Percentiles rank a stretch among this genome's conserved stretches.
Conservation (phyloP, 2,329 filamentous ascomycete genomes). For the Macrophomina phaseolina region DNA sequence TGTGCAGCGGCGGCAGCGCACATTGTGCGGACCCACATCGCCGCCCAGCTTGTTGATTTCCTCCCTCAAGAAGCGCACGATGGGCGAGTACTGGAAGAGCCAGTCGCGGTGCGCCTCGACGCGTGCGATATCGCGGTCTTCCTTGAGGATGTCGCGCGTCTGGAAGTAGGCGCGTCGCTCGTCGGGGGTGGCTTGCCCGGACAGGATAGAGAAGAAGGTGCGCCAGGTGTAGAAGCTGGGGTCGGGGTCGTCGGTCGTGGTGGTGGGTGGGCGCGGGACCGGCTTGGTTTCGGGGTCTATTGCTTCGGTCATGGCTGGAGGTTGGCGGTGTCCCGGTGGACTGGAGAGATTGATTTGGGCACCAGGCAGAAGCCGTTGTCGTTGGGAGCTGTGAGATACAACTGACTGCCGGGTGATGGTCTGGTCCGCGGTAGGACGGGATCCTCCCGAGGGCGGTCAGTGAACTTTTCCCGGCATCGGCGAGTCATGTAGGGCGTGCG, state of each 20-base stretch:
- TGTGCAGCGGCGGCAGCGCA: constrained; percentile 81
- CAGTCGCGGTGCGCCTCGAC: constrained; percentile 86
- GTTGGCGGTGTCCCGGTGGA: neutral
- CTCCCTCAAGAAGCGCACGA: constrained; percentile 84
- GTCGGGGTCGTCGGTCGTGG: constrained; percentile 37
- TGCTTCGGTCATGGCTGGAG: constrained; percentile 17
- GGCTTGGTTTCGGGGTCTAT: constrained; percentile 15
- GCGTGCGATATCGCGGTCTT: constrained; percentile 76
- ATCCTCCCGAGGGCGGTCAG: constrained; percentile 23
- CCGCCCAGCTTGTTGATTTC: constrained; percentile 82
- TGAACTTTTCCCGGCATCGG: constrained; percentile 20
- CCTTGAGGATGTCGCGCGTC: constrained; percentile 75
- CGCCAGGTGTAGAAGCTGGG: constrained; percentile 66
- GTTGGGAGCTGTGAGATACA: neutral
- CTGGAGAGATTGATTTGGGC: neutral
- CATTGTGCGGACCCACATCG: constrained; percentile 72
- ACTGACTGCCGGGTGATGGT: neutral
- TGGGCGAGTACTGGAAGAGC: constrained; percentile 80
- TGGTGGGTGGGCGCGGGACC: constrained; percentile 29
- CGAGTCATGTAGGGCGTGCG: constrained; percentile 23
- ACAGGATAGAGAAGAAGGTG: constrained; percentile 84
- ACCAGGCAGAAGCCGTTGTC: neutral
- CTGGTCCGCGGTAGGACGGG: neutral
- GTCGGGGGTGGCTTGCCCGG: constrained; percentile 71
- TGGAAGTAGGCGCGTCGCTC: constrained; percentile 78